Base-by-base conservation (phyloP, 1,284 basidiomycete genomes). In the Heterobasidion parviporum region DNA sequence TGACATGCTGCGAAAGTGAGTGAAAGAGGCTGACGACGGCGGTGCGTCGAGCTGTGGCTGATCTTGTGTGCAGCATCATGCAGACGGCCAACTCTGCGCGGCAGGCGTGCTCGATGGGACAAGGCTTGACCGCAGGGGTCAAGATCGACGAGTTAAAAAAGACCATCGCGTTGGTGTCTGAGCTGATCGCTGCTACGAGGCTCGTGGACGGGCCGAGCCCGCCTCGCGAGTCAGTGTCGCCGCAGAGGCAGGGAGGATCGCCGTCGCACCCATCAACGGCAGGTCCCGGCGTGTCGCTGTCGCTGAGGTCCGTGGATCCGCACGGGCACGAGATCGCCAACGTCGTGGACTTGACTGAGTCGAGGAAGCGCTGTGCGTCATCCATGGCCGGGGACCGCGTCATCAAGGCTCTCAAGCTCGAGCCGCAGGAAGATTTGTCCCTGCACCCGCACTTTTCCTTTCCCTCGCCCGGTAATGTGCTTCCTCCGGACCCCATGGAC, bases 331-430 rank as follows among this genome's bases (percentile, higher is more conserved):
- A 72, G 43, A 46, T 57, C 35, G 41, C 55, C 15, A 58, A 64
- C 53, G 58, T 60, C n/a, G 67, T 65, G 54, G 60, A 63, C 20
- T 64, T 65, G 16, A 69, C 72, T 33, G 63, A 67, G 59, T 67
- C 71, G 53, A 81, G 86, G 50, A 88, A 88, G 66, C 81, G 85
- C 20, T 85, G 82, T 59, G 84, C 80, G 14, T 82, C 83, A n/a
- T 80, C 79, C 52, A 71, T 81, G 57, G 80, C 75, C 18, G 82
- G 78, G 56, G 79, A 82, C 55, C 78, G 85, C 18, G 77, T 72
- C 43, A 72, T 81, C 52, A 88, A 88, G 64, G 77, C 81, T 16
- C 71, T 82, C 59, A 88, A 88, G 70, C 72, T 83, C 59, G 85
- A 88, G 62, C 83, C 85, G 26, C 77, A 74, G 60, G 86, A 87